Percentiles rank a stretch among this genome's conserved stretches.
These are phyloP conservation scores for Acacia acuminata DNA, from an alignment of 306 rosid genomes.

Conservation along the genomic window DNA sequence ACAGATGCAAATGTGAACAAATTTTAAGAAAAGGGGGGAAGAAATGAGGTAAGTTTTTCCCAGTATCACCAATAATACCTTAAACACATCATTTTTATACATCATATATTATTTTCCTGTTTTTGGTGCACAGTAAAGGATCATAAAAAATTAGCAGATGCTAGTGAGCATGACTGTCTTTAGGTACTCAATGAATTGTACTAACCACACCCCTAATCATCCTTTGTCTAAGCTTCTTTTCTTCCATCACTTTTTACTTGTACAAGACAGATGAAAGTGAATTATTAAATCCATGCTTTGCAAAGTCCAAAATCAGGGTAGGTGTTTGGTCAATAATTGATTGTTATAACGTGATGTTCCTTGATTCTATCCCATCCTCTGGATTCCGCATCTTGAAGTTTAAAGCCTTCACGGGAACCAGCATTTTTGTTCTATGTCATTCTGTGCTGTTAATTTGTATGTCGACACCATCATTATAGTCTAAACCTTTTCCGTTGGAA, in stretches of 20 bases:
- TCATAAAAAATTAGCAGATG: not conserved
- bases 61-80: slow-evolving; percentile 9
- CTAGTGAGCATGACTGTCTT: not conserved
- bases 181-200: not conserved
- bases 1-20: not conserved
- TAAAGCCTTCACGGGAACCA: not conserved
- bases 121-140: not conserved
- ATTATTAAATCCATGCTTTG: not conserved
- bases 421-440: not conserved
- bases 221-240: not conserved
- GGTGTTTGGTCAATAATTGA: not conserved
- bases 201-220: not conserved
- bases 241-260: not conserved
- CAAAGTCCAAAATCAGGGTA: not conserved
- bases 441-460: not conserved
- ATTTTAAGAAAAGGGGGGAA: not conserved
- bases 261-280: not conserved
- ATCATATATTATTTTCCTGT: not conserved
- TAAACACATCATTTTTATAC: not conserved
- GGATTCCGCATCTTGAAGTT: not conserved
- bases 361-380: not conserved
- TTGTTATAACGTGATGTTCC: not conserved
- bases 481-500: not conserved
- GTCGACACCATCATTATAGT: slow-evolving; percentile 4
- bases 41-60: not conserved